phyloP scores from a whole-genome alignment of 805 yeast species.

The Candida dajiaensis region DNA sequence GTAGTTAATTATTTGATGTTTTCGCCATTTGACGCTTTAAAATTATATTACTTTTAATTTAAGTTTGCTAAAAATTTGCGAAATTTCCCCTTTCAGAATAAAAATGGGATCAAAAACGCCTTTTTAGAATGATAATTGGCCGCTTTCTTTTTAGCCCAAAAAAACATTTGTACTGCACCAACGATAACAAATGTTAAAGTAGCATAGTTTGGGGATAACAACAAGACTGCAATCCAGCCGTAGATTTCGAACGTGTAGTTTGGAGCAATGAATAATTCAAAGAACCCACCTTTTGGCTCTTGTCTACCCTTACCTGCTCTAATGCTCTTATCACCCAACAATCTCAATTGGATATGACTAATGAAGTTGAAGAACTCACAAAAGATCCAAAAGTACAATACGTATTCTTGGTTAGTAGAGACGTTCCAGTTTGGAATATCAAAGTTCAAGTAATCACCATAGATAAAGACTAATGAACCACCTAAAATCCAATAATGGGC shows the following conservation, averaged over 20 bases:
- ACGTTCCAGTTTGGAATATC: conserved; percentile 51
- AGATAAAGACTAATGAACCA: conserved; percentile 48
- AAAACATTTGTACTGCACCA: conserved; percentile 76
- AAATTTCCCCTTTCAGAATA: conserved; percentile 28
- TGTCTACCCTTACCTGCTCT: conserved; percentile 31
- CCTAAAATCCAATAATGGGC: conserved; percentile 91
- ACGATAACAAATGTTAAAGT: conserved; percentile 65
- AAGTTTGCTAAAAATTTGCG: background rate
- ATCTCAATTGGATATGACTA: conserved; percentile 63
- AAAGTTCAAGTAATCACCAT: conserved; percentile 57
- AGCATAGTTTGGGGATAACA: conserved; percentile 73
- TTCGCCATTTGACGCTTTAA: background rate
- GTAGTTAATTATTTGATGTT: too few species aligned
- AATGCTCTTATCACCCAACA: conserved; percentile 33
- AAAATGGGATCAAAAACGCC: conserved; percentile 73
- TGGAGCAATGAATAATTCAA: conserved; percentile 79
- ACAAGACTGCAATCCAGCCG: conserved; percentile 66
- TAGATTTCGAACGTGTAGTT: conserved; percentile 86
- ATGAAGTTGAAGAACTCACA: conserved; percentile 70
- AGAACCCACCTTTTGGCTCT: conserved; percentile 73
- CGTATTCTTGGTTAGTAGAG: conserved; percentile 29
- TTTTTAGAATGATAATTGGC: conserved; percentile 66
- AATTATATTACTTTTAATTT: background rate
- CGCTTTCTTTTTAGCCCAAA: conserved; percentile 91
- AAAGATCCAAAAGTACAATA: conserved; percentile 25